Conservation (phyloP, 2,329 filamentous ascomycete species). For the Rhynchosporium secalis region DNA sequence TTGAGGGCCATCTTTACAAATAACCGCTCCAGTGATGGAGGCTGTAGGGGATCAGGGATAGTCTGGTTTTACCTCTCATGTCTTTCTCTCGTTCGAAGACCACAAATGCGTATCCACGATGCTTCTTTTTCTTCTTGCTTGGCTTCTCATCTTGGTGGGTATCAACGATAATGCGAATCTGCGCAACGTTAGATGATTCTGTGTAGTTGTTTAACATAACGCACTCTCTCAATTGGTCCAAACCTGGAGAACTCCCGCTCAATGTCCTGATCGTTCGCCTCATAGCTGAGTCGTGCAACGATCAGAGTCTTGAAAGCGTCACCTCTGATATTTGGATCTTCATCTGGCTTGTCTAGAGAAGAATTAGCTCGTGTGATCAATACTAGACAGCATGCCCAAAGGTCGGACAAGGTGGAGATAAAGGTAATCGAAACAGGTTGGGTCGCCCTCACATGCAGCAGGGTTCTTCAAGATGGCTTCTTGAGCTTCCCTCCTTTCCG, state of each 20-base stretch:
- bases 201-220: conserved; percentile 34
- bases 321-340: conserved; percentile 86
- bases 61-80: conserved; percentile 86
- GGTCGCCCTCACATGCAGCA: conserved; percentile 37
- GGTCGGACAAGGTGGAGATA: conserved; percentile 32
- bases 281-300: conserved; percentile 85
- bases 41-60: conserved; percentile 44
- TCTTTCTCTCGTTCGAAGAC: conserved; percentile 97
- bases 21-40: conserved; percentile 33
- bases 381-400: conserved; percentile 24
- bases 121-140: conserved; percentile 77
- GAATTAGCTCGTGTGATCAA: conserved; percentile 29
- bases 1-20: conserved; percentile 48
- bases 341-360: conserved; percentile 69
- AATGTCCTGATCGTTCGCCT: conserved; percentile 83
- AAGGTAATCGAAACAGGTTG: conserved; percentile 34
- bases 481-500: conserved; percentile 72
- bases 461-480: conserved; percentile 49
- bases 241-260: conserved; percentile 93
- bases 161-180: conserved; percentile 88
- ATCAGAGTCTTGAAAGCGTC: conserved; percentile 96
- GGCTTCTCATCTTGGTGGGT: conserved; percentile 66
- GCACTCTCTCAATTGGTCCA: conserved; percentile 87
- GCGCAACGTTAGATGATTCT: conserved; percentile 23
- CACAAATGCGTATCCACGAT: conserved; percentile 92